Evolutionary conservation across 1,284 basidiomycete species (phyloP).

Genomic region (Cryptococcus depauperatus): DNA sequence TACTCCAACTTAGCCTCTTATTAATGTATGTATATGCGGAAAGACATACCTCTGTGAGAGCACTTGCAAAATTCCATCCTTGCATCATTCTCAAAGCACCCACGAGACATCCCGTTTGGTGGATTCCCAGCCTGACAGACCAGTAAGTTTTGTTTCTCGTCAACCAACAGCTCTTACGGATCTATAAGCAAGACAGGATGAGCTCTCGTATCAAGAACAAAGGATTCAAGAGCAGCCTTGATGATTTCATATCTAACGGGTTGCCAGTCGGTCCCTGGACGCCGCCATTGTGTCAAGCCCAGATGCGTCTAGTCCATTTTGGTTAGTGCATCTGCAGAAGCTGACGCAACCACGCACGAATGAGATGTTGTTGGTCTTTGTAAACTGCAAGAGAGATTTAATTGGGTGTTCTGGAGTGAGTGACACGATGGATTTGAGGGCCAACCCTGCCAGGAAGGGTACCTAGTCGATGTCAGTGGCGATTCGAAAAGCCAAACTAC

Average conservation of each 20-base stretch:
- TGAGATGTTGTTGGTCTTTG: conserved; percentile 20
- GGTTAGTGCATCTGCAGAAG: not conserved
- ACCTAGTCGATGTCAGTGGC: too few species aligned
- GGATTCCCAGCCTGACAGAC: conserved; percentile 34
- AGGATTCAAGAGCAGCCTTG: conserved; percentile 36
- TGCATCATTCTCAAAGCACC: conserved; percentile 39
- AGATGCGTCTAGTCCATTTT: conserved; percentile 34
- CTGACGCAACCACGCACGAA: conserved; percentile 26
- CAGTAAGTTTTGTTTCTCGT: not conserved
- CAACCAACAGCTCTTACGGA: conserved; percentile 25
- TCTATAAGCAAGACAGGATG: conserved; percentile 41
- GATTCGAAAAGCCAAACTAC: too few species aligned
- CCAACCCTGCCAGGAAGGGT: conserved; percentile 33
- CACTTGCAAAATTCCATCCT: conserved; percentile 43
- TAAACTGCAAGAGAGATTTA: conserved; percentile 27
- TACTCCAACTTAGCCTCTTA: conserved; percentile 7
- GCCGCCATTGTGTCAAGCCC: conserved; percentile 35
- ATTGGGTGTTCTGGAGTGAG: conserved; percentile 42
- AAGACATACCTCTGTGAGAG: conserved; percentile 33
- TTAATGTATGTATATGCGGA: not conserved
- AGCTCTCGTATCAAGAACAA: conserved; percentile 30
- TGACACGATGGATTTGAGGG: conserved; percentile 37
- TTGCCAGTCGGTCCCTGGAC: conserved; percentile 34
- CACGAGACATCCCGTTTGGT: conserved; percentile 41
- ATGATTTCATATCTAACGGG: conserved; percentile 41